phyloP scores from a whole-genome alignment of 106 monocot species.

The Phalaenopsis aphrodite region DNA sequence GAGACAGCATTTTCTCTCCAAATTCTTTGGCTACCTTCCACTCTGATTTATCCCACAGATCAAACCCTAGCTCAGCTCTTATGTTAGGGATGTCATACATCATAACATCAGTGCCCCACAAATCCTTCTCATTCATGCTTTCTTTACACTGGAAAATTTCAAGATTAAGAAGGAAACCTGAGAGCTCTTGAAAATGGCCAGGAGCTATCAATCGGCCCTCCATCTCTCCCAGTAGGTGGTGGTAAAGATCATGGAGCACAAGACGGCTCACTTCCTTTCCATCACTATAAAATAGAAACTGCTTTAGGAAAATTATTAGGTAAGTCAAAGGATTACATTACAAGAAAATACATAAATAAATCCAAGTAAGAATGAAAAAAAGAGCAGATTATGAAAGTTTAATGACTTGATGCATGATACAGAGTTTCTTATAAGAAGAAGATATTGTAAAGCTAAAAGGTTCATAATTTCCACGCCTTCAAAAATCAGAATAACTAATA shows the following conservation, averaged over 20 bases:
- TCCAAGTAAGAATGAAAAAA: background rate
- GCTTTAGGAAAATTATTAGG: background rate
- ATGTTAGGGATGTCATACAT: constrained; percentile 47
- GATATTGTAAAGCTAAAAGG: no score
- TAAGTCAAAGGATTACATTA: background rate
- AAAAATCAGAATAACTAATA: background rate
- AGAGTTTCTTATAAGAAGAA: background rate
- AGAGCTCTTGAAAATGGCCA: constrained; percentile 73
- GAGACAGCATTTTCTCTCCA: constrained; percentile 45
- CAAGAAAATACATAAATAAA: background rate
- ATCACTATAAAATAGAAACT: constrained; percentile 35
- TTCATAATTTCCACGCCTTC: background rate
- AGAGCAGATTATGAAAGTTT: background rate
- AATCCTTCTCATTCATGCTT: constrained; percentile 9
- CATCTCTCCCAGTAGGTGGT: constrained; percentile 69
- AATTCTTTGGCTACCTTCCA: constrained; percentile 54
- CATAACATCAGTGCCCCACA: constrained; percentile 10
- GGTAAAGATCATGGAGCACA: constrained; percentile 68
- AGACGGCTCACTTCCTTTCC: constrained; percentile 27
- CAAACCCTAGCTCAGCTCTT: constrained; percentile 41
- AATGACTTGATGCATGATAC: background rate
- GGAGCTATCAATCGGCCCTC: constrained; percentile 68
- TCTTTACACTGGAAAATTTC: constrained; percentile 37
- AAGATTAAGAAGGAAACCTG: constrained; percentile 40
- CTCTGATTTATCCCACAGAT: constrained; percentile 54